A percentile compares a stretch with the other conserved stretches of the same genome.
These are phyloP conservation scores for Globisporangium takayamanum DNA, from an alignment of 352 stramenopile species.

Conservation along the genomic window DNA sequence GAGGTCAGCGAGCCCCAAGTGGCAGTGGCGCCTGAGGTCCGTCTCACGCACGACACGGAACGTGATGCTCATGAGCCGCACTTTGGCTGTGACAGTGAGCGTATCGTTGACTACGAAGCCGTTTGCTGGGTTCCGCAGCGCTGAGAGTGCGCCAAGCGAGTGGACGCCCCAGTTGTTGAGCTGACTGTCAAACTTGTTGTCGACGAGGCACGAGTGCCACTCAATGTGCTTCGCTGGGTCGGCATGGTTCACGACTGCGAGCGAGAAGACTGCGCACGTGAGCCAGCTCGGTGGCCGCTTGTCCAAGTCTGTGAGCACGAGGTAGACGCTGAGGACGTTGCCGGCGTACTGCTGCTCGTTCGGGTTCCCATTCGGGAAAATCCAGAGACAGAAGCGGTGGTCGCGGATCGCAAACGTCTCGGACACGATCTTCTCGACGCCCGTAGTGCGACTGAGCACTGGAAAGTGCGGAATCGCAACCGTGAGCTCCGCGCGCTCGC, in stretches of 20 bases:
- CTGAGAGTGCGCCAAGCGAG: slow-evolving; percentile 51
- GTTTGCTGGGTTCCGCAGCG: slow-evolving; percentile 43
- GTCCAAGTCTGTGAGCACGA: slow-evolving; percentile 71
- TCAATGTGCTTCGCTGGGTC: slow-evolving; percentile 44
- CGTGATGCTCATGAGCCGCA: slow-evolving; percentile 75
- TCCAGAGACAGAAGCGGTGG: slow-evolving; percentile 74
- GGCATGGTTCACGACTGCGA: slow-evolving; percentile 47
- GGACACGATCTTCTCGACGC: slow-evolving; percentile 65
- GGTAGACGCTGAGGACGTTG: slow-evolving; percentile 66
- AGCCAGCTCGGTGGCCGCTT: slow-evolving; percentile 49
- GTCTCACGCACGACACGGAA: slow-evolving; percentile 63
- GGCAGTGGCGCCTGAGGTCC: slow-evolving; percentile 39
- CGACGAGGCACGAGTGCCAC: slow-evolving; percentile 74
- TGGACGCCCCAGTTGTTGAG: slow-evolving; percentile 83
- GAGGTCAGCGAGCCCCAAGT: slow-evolving; percentile 56
- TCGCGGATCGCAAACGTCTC: slow-evolving; percentile 66
- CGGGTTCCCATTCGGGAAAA: slow-evolving; percentile 75
- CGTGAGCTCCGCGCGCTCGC: slow-evolving; percentile 45
- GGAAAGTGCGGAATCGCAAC: slow-evolving; percentile 55
- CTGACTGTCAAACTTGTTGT: slow-evolving; percentile 76
- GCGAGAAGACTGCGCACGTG: slow-evolving; percentile 74
- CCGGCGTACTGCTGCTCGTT: slow-evolving; percentile 69
- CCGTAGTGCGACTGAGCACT: slow-evolving; percentile 19
- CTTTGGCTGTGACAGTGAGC: slow-evolving; percentile 57
- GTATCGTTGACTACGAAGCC: slow-evolving; percentile 43